Percentiles rank a stretch among this genome's conserved stretches.
Conservation (phyloP, 208 protist species). For the Acanthamoeba sp. region DNA sequence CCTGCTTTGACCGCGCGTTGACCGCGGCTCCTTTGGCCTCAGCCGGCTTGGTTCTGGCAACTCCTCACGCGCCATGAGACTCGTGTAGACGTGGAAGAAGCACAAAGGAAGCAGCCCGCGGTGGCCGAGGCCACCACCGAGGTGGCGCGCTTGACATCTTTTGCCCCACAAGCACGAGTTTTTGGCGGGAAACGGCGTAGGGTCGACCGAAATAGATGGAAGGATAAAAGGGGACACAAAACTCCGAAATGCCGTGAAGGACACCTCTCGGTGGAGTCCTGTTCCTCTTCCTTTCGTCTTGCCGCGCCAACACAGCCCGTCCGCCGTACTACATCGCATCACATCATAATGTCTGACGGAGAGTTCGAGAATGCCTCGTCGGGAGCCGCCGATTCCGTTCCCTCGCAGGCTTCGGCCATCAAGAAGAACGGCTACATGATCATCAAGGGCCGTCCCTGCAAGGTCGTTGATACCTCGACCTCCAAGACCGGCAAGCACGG, state of each 20-base stretch:
- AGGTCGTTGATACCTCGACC: constrained; percentile 98
- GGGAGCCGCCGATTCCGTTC: constrained; percentile 81
- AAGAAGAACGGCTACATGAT: constrained; percentile 91
- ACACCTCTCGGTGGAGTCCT: neutral
- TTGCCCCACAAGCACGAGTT: no score
- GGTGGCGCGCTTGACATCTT: no score
- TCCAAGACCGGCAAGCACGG: constrained; percentile 99
- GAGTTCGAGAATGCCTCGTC: constrained; percentile 52
- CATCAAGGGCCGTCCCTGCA: constrained; percentile 95
- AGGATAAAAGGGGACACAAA: neutral
- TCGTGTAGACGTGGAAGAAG: no score
- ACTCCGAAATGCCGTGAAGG: neutral
- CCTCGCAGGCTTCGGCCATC: constrained; percentile 87
- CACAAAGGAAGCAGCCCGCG: no score
- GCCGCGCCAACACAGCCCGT: neutral
- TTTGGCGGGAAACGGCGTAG: neutral
- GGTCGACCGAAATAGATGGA: neutral
- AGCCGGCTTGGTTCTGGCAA: no score
- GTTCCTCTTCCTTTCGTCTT: neutral
- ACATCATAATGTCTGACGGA: neutral
- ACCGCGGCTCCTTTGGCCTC: no score
- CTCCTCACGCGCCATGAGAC: no score
- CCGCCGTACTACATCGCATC: neutral
- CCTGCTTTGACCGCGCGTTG: neutral
- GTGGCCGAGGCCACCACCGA: no score